A percentile compares a stretch with the other conserved stretches of the same genome.
Conservation (phyloP, 1,139 yeast species). For the Blastobotrys capitulatus region DNA sequence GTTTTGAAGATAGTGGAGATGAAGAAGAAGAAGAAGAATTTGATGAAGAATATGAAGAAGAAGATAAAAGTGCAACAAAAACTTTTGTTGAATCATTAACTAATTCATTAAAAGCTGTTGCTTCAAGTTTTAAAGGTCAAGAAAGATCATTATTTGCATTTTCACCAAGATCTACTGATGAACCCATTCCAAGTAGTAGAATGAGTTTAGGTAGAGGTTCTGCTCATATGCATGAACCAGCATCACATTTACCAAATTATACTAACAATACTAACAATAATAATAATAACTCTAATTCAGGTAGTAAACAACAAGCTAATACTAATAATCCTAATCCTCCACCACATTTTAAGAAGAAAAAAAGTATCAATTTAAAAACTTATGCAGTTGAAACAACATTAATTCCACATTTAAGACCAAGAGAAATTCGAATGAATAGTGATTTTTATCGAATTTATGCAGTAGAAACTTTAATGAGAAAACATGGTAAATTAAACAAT, state of each 20-base stretch:
- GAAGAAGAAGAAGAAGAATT: constrained; percentile 6
- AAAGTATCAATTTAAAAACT: constrained; percentile 28
- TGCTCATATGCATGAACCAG: constrained; percentile 8
- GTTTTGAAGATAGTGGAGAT: constrained; percentile 5
- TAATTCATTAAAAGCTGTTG: constrained; percentile 28
- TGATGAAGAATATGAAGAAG: constrained; percentile 7
- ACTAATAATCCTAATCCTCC: constrained; percentile 3
- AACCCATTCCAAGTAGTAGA: constrained; percentile 24
- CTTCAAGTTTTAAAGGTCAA: constrained; percentile 27
- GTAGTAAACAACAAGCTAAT: background rate
- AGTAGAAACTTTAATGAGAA: constrained; percentile 33
- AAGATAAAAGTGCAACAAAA: constrained; percentile 8
- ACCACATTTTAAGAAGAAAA: background rate
- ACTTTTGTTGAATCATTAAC: constrained; percentile 26
- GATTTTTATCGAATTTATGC: constrained; percentile 35
- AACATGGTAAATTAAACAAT: constrained; percentile 31
- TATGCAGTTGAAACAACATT: constrained; percentile 30
- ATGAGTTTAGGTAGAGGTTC: constrained; percentile 5
- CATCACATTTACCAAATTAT: background rate
- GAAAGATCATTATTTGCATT: constrained; percentile 25
- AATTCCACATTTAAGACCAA: constrained; percentile 28
- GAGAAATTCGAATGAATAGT: constrained; percentile 34
- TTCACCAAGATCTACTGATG: constrained; percentile 29
- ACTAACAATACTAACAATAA: background rate
- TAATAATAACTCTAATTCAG: background rate